A percentile compares a stretch with the other conserved stretches of the same genome.
Conservation (phyloP, 1,139 yeast genomes). For the Yamadazyma triangularis region DNA sequence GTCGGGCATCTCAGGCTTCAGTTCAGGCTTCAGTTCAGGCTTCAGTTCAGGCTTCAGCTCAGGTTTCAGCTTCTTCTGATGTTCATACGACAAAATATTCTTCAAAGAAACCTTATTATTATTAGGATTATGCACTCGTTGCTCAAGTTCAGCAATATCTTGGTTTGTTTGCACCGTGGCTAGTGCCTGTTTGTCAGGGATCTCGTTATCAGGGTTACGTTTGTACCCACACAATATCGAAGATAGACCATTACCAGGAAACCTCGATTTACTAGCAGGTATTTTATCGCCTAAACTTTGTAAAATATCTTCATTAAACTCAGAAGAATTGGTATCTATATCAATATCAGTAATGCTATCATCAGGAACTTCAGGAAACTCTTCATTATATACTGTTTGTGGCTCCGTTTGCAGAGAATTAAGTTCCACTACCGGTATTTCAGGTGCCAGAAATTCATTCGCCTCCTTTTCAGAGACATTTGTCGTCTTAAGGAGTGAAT, state of each 20-base stretch:
- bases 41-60: too few relatives aligned
- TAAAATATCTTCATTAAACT: too few relatives aligned
- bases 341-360: not conserved
- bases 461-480: conserved; percentile 4
- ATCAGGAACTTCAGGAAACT: not conserved
- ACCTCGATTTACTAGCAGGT: too few relatives aligned
- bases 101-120: not conserved
- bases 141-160: not conserved
- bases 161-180: not conserved
- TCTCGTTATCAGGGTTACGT: too few relatives aligned
- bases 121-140: not conserved
- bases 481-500: conserved; percentile 4
- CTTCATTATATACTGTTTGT: not conserved
- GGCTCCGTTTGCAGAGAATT: conserved; percentile 1
- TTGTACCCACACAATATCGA: too few relatives aligned
- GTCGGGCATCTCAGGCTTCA: too few relatives aligned
- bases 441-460: too few relatives aligned
- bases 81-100: not conserved
- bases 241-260: too few relatives aligned
- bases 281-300: too few relatives aligned
- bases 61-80: not conserved
- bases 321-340: not conserved
- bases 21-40: too few relatives aligned
- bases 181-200: not conserved
- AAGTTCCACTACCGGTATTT: not conserved